Percentiles rank a stretch among this genome's conserved stretches.
Evolutionary conservation across 805 yeast species (phyloP).

Genomic region (Candida tammaniensis): DNA sequence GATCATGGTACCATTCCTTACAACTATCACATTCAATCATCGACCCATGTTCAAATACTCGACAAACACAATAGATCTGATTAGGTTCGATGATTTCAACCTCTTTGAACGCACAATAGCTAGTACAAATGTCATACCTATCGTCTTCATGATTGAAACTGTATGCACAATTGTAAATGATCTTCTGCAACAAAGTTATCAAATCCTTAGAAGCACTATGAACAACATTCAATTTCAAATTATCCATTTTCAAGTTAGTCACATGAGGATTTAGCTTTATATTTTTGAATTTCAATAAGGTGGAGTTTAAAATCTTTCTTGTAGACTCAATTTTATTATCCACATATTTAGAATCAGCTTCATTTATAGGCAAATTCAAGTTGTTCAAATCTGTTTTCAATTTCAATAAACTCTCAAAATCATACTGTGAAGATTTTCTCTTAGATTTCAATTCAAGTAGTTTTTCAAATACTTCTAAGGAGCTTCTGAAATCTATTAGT

Average conservation of each 20-base stretch:
- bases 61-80: conserved; percentile 56
- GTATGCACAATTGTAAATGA: conserved; percentile 18
- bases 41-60: conserved; percentile 55
- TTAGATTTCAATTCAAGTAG: conserved; percentile 15
- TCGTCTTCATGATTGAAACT: conserved; percentile 29
- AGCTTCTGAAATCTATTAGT: conserved; percentile 21
- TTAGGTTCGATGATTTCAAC: conserved; percentile 7
- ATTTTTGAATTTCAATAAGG: not conserved
- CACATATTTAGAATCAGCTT: conserved; percentile 6
- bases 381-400: conserved; percentile 19
- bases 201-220: conserved; percentile 5
- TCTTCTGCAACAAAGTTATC: conserved; percentile 3
- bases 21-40: conserved; percentile 74
- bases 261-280: conserved; percentile 6
- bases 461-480: conserved; percentile 9
- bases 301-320: not conserved
- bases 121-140: conserved; percentile 22
- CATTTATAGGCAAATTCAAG: conserved; percentile 9
- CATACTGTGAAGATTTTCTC: not conserved
- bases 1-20: conserved; percentile 68
- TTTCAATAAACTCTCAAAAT: conserved; percentile 22
- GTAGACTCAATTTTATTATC: conserved; percentile 4
- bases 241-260: not conserved
- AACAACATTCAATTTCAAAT: conserved; percentile 1
- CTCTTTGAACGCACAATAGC: conserved; percentile 15